phyloP scores from a whole-genome alignment of 306 rosid species.

The Trifolium dubium region DNA sequence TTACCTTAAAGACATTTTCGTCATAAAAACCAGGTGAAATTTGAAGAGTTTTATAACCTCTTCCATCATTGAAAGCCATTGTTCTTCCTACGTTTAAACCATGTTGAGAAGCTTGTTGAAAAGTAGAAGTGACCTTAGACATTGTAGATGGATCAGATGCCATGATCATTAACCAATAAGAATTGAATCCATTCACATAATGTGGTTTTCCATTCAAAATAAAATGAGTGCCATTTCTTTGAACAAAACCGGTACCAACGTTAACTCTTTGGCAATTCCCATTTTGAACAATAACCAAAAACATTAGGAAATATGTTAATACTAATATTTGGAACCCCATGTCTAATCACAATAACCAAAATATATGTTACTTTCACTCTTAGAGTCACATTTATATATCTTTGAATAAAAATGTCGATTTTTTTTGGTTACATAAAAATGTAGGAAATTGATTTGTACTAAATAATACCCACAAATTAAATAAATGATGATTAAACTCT shows the following conservation, averaged over 20 bases:
- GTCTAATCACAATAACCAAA: background rate
- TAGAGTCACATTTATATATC: background rate
- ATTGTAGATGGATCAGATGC: constrained; percentile 56
- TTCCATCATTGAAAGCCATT: constrained; percentile 51
- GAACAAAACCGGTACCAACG: constrained; percentile 20
- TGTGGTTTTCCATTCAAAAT: constrained; percentile 41
- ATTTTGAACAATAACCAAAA: constrained; percentile 15
- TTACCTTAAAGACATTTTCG: constrained; percentile 43
- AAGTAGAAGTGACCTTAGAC: constrained; percentile 46
- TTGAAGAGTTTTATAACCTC: constrained; percentile 44
- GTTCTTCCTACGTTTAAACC: constrained; percentile 51
- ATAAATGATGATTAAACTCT: background rate
- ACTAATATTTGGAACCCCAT: constrained; percentile 31
- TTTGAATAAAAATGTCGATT: background rate
- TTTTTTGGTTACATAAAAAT: too few species aligned
- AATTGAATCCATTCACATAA: constrained; percentile 60
- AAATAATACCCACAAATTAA: background rate
- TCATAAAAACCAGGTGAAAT: constrained; percentile 48
- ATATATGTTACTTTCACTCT: background rate
- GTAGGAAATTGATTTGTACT: background rate
- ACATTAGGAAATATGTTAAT: constrained; percentile 10
- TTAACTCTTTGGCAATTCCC: background rate
- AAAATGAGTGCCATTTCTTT: constrained; percentile 50
- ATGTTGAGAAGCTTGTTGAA: constrained; percentile 45
- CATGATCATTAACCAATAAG: constrained; percentile 59